A percentile compares a stretch with the other conserved stretches of the same genome.
phyloP scores from a whole-genome alignment of 2,329 filamentous ascomycete species.

The Fonsecaea monophora region DNA sequence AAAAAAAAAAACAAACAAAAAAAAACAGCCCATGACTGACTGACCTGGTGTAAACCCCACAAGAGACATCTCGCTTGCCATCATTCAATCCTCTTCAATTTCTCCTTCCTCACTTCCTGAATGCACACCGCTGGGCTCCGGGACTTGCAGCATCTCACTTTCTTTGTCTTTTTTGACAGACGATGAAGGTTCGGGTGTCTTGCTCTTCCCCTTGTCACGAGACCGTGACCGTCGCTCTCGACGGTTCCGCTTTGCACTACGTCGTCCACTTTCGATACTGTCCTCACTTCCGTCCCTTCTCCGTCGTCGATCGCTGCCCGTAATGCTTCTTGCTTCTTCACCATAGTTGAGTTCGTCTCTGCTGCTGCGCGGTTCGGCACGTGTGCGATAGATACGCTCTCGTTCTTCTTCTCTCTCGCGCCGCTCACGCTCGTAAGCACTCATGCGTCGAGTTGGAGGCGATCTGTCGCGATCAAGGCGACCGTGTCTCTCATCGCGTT shows the following conservation, averaged over 20 bases:
- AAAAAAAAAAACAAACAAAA: background rate
- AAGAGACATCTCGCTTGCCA: background rate
- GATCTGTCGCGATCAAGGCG: conserved; percentile 47
- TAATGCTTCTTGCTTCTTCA: conserved; percentile 66
- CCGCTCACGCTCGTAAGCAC: conserved; percentile 78
- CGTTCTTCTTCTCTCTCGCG: conserved; percentile 88
- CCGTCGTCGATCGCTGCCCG: conserved; percentile 71
- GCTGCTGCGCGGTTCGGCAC: conserved; percentile 79
- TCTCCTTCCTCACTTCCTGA: conserved; percentile 97
- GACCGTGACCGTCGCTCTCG: conserved; percentile 48
- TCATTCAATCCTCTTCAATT: conserved; percentile 75
- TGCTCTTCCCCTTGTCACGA: conserved; percentile 65
- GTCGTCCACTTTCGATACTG: conserved; percentile 61
- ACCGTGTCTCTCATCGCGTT: conserved; percentile 45
- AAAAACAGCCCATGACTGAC: conserved; percentile 17
- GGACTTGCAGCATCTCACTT: conserved; percentile 43
- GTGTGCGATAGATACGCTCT: conserved; percentile 81
- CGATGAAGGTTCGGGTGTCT: conserved; percentile 46
- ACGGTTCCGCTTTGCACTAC: conserved; percentile 62
- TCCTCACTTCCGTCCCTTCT: conserved; percentile 77
- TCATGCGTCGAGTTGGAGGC: conserved; percentile 43
- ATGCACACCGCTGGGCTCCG: conserved; percentile 68
- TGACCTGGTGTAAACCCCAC: conserved; percentile 26
- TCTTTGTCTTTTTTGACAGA: conserved; percentile 42
- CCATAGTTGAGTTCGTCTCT: conserved; percentile 92